phyloP scores from a whole-genome alignment of 352 stramenopile genomes.

The Globisporangium orthogonon region DNA sequence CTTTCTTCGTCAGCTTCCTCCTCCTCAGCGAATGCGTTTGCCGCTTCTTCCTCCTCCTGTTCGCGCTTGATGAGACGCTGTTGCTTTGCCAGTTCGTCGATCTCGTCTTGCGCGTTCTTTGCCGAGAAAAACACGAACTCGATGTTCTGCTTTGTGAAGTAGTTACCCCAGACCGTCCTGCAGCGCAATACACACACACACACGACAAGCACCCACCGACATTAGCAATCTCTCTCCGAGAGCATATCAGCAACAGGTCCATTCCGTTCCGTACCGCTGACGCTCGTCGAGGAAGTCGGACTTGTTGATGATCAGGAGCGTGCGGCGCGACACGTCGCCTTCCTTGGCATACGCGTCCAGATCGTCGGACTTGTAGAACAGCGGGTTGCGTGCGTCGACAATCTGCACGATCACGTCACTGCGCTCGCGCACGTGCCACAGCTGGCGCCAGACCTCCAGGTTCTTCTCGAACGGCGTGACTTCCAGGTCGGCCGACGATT shows the following conservation, averaged over 20 bases:
- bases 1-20: conserved; percentile 17
- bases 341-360: conserved; percentile 94
- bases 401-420: conserved; percentile 98
- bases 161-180: conserved; percentile 89
- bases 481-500: conserved; percentile 69
- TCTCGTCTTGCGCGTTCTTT: conserved; percentile 90
- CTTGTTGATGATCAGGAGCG: conserved; percentile 99
- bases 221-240: neutral
- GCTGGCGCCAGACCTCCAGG: conserved; percentile 98
- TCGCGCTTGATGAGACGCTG: conserved; percentile 25
- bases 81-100: conserved; percentile 76
- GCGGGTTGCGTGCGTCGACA: conserved; percentile 97
- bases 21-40: conserved; percentile 9
- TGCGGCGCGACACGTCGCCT: conserved; percentile 82
- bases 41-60: conserved; percentile 19
- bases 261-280: conserved; percentile 63
- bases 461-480: conserved; percentile 99
- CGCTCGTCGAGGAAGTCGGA: conserved; percentile 94
- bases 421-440: conserved; percentile 98
- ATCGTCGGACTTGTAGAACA: conserved; percentile 97
- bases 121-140: conserved; percentile 98
- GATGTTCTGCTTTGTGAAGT: conserved; percentile 91
- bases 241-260: neutral
- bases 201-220: neutral
- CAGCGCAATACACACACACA: neutral